A percentile compares a stretch with the other conserved stretches of the same genome.
Evolutionary conservation across 805 yeast genomes (phyloP).

Genomic region (Scheffersomyces ergatensis): DNA sequence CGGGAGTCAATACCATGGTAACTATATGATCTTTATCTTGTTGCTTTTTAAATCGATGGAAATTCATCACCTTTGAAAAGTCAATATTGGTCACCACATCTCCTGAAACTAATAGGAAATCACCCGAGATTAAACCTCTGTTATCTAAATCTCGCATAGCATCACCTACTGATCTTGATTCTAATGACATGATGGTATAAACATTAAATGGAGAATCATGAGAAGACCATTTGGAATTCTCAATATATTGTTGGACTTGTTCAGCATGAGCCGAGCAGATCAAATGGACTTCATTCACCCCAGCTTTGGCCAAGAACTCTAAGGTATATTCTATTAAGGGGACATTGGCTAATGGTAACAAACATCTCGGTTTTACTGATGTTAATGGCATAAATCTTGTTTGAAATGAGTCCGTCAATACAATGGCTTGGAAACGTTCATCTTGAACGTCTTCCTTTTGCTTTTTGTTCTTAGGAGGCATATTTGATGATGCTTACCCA

Average conservation of each 20-base stretch:
- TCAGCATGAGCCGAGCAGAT: slow-evolving; percentile 92
- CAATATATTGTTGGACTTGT: slow-evolving; percentile 79
- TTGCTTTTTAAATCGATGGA: slow-evolving; percentile 68
- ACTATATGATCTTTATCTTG: slow-evolving; percentile 87
- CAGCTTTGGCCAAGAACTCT: slow-evolving; percentile 88
- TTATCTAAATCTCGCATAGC: slow-evolving; percentile 95
- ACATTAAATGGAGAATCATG: slow-evolving; percentile 79
- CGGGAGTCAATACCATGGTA: slow-evolving; percentile 89
- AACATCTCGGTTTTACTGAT: slow-evolving; percentile 80
- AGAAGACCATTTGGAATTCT: slow-evolving; percentile 64
- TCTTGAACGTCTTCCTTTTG: slow-evolving; percentile 62
- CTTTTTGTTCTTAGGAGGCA: slow-evolving; percentile 50
- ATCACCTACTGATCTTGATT: slow-evolving; percentile 91
- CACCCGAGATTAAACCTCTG: slow-evolving; percentile 85
- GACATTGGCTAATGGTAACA: slow-evolving; percentile 87
- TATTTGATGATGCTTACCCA: too few relatives aligned
- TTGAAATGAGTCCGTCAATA: slow-evolving; percentile 89
- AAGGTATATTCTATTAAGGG: slow-evolving; percentile 94
- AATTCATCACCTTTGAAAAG: slow-evolving; percentile 65
- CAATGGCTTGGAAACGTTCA: slow-evolving; percentile 88
- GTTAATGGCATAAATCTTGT: slow-evolving; percentile 93
- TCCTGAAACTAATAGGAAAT: slow-evolving; percentile 86
- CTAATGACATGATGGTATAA: slow-evolving; percentile 76
- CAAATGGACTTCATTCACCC: slow-evolving; percentile 84
- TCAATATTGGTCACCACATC: slow-evolving; percentile 94